Conservation (phyloP, 2,329 filamentous ascomycete genomes). For the Macroventuria anomochaeta region DNA sequence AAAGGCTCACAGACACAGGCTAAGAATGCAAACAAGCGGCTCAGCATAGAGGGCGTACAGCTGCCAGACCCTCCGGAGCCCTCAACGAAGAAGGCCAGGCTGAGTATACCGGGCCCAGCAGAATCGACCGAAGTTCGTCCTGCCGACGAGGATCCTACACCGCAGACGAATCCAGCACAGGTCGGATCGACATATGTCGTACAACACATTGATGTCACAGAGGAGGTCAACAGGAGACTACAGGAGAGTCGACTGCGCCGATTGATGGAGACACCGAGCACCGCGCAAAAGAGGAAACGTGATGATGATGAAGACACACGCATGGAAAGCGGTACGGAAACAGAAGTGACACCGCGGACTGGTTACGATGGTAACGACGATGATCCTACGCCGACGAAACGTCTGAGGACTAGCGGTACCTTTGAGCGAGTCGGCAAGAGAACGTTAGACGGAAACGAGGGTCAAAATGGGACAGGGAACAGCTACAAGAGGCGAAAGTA, state of each 20-base stretch:
- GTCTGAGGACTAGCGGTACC: slow-evolving; percentile 31
- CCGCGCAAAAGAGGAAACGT: slow-evolving; percentile 45
- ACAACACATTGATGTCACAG: slow-evolving; percentile 41
- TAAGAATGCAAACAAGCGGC: slow-evolving; percentile 36
- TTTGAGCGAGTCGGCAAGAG: slow-evolving; percentile 35
- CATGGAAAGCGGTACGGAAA: slow-evolving; percentile 25
- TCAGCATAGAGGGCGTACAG: slow-evolving; percentile 38
- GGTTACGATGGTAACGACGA: slow-evolving; percentile 22
- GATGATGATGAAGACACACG: slow-evolving; percentile 31
- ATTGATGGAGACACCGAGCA: slow-evolving; percentile 42
- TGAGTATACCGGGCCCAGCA: slow-evolving; percentile 17
- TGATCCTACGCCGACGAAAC: slow-evolving; percentile 31
- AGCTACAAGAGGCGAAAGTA: slow-evolving; percentile 29
- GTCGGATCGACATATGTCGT: slow-evolving; percentile 28
- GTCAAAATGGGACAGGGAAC: slow-evolving; percentile 6
- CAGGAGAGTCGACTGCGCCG: slow-evolving; percentile 39
- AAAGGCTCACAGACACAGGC: slow-evolving; percentile 16
- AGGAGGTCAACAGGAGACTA: slow-evolving; percentile 42
- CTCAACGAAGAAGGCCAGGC: slow-evolving; percentile 11
- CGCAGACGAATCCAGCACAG: slow-evolving; percentile 21
- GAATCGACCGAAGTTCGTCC: slow-evolving; percentile 24
- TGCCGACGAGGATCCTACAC: slow-evolving; percentile 23
- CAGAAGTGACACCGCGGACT: slow-evolving; percentile 22
- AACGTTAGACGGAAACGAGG: slow-evolving; percentile 4
- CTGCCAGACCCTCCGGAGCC: neutral